These are phyloP conservation scores for Globisporangium uncinulatum DNA, from an alignment of 352 stramenopile species.

Conservation along the genomic window DNA sequence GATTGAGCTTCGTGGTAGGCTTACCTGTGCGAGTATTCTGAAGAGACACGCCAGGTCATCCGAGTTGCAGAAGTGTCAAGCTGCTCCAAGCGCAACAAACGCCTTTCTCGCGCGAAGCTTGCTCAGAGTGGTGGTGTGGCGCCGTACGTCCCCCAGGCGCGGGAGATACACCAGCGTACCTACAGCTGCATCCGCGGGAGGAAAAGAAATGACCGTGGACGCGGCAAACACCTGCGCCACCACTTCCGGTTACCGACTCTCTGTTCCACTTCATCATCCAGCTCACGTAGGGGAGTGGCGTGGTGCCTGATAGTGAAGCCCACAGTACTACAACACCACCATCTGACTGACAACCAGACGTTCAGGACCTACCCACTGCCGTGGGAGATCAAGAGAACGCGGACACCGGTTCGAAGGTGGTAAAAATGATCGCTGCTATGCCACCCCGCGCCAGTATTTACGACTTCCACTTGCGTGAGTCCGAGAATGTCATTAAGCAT, in stretches of 20 bases:
- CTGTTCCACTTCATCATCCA: not conserved
- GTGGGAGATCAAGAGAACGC: too few species aligned
- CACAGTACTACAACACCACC: not conserved
- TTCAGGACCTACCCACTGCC: not conserved
- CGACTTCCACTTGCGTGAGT: too few species aligned
- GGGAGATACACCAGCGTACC: not conserved
- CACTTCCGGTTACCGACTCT: not conserved
- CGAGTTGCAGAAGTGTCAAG: not conserved
- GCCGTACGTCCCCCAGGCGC: not conserved
- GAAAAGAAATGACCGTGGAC: not conserved
- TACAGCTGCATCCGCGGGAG: not conserved
- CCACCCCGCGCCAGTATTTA: too few species aligned
- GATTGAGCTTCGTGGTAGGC: not conserved
- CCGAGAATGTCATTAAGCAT: not conserved
- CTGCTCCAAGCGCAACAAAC: not conserved
- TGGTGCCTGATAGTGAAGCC: not conserved
- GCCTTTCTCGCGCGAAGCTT: not conserved
- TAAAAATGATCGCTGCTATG: too few species aligned
- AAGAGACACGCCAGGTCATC: not conserved
- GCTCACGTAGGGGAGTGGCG: not conserved
- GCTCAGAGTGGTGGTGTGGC: not conserved
- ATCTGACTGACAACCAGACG: not conserved
- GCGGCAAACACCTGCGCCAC: not conserved
- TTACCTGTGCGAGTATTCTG: not conserved
- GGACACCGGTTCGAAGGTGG: too few species aligned